Base-by-base conservation (phyloP, 208 protist genomes). In the Leishmania amazonensis region DNA sequence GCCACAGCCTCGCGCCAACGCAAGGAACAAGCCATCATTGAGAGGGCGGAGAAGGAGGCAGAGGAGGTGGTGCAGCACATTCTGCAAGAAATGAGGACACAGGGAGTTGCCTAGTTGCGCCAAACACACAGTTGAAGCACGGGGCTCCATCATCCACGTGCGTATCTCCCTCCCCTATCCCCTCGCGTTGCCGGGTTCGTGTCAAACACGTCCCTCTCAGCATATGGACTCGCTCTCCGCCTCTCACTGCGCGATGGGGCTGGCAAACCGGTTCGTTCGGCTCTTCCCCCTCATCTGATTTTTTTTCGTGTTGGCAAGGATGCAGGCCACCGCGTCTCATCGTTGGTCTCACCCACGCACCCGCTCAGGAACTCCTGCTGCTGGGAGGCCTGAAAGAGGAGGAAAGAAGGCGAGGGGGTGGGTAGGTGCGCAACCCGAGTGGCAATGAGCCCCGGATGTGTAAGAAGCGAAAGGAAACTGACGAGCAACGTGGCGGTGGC, bases 21-120 rank as follows among this genome's bases (percentile, higher is more conserved):
- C 35, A 89, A 84, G 60, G 93, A 96, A 78, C 84, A 89, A 51
- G 49, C 68, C 38, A 88, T 97, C 45, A 92, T 97, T 49, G 88
- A 88, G 19, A 84, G 85, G 75, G 94, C 94, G 7, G 94, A 97
- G 81, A 85, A 51, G 54, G 90, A 97, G 79, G 94, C 92, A 13
- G 89, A 95, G 76, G 85, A 88, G 31, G 85, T 97, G 49, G 92
- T 97, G 76, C 79, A 89, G 70, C 85, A 81, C 53, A 97, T 97
- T 49, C 40, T 94, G 79, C 91, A 97, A 67, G 92, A 97, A 83
- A 91, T 97, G 81, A 67, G 82, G 9, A 80, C 89, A 17, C 84
- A 92, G 68, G 73, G 77, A 35, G 75, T 83, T 42, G 47, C 78
- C 21, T 83, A 57, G 31, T 40, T 2, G 24, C 13, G 21, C 28